Evolutionary conservation across 495 filamentous ascomycete genomes (phyloP).

Genomic region (Aspergillus saccharolyticus): DNA sequence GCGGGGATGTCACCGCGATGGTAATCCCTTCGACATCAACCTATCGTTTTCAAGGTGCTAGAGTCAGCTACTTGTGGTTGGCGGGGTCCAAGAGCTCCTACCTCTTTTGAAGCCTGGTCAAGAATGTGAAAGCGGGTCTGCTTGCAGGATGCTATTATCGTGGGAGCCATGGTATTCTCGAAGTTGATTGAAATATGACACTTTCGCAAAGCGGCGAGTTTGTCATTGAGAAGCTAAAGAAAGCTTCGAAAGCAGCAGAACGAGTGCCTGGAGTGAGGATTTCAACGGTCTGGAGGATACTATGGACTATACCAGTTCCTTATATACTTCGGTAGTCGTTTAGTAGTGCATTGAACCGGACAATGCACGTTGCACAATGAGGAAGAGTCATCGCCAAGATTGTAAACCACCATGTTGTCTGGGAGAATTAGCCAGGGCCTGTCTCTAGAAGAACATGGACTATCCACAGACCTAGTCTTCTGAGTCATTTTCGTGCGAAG

Average conservation of each 20-base stretch:
- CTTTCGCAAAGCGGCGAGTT: no score
- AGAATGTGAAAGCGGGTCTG: slow-evolving; percentile 44
- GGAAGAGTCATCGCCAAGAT: no score
- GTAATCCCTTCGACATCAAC: slow-evolving; percentile 63
- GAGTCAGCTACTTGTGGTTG: background rate
- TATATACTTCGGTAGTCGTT: no score
- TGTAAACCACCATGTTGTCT: no score
- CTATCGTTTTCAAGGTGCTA: slow-evolving; percentile 27
- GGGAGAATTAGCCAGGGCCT: background rate
- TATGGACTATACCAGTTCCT: background rate
- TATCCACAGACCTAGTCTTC: background rate
- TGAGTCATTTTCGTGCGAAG: background rate
- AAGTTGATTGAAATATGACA: background rate
- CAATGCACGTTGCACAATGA: no score
- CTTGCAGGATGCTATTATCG: slow-evolving; percentile 44
- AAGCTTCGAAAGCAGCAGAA: no score
- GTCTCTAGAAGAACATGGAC: background rate
- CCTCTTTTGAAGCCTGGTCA: slow-evolving; percentile 37
- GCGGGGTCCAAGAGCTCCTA: slow-evolving; percentile 8
- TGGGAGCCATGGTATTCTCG: slow-evolving; percentile 17
- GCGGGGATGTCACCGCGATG: slow-evolving; percentile 50
- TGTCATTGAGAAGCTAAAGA: no score
- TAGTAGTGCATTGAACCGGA: no score
- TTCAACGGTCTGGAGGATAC: no score
- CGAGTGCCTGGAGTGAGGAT: no score